Conservation (phyloP, 1,284 basidiomycete species). For the Austropuccinia psidii region DNA sequence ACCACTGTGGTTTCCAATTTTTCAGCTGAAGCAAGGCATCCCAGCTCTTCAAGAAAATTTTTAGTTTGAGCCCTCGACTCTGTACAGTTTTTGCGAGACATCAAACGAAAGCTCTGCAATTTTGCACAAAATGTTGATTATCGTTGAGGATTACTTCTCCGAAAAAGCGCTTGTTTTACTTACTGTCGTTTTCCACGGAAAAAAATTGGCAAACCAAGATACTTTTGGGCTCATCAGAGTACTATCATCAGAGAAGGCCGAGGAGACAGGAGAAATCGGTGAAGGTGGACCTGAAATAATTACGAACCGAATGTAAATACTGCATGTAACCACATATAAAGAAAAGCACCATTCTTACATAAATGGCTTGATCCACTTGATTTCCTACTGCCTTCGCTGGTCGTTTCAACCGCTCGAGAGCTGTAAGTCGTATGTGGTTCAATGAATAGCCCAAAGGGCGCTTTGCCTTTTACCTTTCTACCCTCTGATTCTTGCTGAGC, state of each 20-base stretch:
- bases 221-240: constrained; percentile 20
- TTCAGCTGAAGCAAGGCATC: constrained; percentile 10
- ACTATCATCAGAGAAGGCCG: constrained; percentile 20
- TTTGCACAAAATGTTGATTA: neutral
- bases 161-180: neutral
- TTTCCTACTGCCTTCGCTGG: constrained; percentile 10
- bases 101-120: constrained; percentile 24
- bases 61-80: constrained; percentile 15
- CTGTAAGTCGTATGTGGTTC: neutral
- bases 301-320: too few species aligned
- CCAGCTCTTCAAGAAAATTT: constrained; percentile 2
- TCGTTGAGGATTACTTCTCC: neutral
- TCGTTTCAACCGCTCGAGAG: constrained; percentile 6
- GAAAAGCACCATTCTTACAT: neutral
- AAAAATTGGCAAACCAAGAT: constrained; percentile 35
- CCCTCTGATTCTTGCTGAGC: neutral
- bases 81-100: constrained; percentile 22
- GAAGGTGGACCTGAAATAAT: constrained; percentile 28
- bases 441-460: constrained; percentile 4
- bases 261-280: constrained; percentile 32
- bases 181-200: constrained; percentile 30
- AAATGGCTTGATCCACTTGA: constrained; percentile 8
- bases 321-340: neutral
- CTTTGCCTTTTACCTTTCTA: constrained; percentile 32
- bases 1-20: constrained; percentile 1